Percentiles rank a stretch among this genome's conserved stretches.
Conservation (phyloP, 2,329 filamentous ascomycete species). For the Coniochaeta prunicola region DNA sequence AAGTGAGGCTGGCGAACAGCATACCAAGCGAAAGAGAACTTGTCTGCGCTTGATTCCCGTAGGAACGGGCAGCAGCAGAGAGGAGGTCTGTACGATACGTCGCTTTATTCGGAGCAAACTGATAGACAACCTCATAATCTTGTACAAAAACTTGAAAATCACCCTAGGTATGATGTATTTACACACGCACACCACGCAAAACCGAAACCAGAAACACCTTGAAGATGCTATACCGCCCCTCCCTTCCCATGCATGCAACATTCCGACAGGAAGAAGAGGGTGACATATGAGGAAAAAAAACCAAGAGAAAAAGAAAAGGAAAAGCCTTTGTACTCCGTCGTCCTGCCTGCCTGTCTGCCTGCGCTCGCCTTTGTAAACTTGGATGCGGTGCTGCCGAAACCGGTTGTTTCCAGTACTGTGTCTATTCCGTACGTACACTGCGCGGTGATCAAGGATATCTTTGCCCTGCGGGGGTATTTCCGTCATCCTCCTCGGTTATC, state of each 20-base stretch:
- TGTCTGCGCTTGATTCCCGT: no score
- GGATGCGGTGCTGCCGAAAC: not conserved
- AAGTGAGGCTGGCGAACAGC: no score
- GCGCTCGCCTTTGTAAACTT: not conserved
- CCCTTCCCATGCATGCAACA: not conserved
- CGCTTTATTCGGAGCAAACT: not conserved
- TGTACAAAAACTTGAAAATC: not conserved
- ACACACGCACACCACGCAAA: not conserved
- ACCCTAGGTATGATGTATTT: not conserved
- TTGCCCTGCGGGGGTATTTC: no score
- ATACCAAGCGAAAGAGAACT: no score
- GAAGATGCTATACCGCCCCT: not conserved
- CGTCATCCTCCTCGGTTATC: no score
- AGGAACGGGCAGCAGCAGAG: not conserved
- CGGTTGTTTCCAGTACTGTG: not conserved
- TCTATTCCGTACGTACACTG: not conserved
- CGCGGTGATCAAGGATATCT: not conserved
- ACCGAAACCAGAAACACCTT: not conserved
- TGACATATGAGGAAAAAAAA: not conserved
- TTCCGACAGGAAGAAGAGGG: not conserved
- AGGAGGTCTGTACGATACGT: not conserved
- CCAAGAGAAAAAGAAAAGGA: not conserved
- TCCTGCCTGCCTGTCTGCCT: not conserved
- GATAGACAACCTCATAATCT: not conserved
- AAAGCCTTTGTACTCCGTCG: not conserved